Evolutionary conservation across 352 stramenopile genomes (phyloP), one percentile per base, ranked within the genome.

Genomic region (Globisporangium yorkense): DNA sequence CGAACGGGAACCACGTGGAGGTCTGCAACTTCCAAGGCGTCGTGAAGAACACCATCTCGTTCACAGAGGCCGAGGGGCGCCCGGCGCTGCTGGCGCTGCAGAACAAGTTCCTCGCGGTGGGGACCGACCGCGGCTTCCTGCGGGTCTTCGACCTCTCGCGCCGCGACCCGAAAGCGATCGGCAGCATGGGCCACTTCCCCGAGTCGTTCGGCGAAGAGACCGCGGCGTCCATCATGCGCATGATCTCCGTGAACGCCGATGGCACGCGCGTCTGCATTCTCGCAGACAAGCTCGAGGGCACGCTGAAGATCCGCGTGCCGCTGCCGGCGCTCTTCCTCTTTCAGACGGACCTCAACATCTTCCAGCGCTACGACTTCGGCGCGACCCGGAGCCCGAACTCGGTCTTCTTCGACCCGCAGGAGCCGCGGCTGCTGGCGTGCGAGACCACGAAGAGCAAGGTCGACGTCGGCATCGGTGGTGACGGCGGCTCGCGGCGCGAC

Each of bases 251-350:
- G 27, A 98, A 98, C 54, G 77, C 84, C 4, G 89, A 97, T 39
- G 94, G 94, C 5, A 96, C 86, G 9, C 81, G 89, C 37, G 78
- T 98, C 5, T 87, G 77, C 33, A 94, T 98, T 54, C 64, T 98
- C 7, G 75, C 79, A 0, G 87, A 98, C 40, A 67, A 68, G 2
- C 69, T 96, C 21, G 84, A 89, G 68, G 75, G 80, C 12, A 72
- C 77, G 21, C 66, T 96, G 20, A 74, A 84, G 53, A 92, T 97
- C 46, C 83, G 89, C 48, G 83, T 82, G 39, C 93, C 92, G 16
- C 63, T 97, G 57, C 87, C 67, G 59, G 89, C 91, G 41, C 66
- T 98, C 21, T 87, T 89, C 60, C 67, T 98, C 12, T 98, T 96
- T 71, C 88, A 97, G 54, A 81, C 77, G 7, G 84, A 97, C 52